Base-by-base conservation (phyloP, 495 filamentous ascomycete genomes). In the Immersiella caudata region DNA sequence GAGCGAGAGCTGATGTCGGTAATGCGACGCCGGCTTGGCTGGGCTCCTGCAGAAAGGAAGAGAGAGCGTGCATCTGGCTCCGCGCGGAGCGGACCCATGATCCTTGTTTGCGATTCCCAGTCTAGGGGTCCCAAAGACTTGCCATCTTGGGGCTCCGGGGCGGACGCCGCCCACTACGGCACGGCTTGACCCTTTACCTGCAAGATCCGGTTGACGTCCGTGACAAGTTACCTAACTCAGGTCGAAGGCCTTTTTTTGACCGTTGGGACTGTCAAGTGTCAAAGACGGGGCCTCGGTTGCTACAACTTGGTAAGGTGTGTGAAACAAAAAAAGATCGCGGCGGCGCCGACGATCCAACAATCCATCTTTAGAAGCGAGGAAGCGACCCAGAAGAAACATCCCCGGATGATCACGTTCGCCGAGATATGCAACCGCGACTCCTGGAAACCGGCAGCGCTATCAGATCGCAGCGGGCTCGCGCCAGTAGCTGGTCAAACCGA, bases 21-120 rank as follows among this genome's bases (percentile, higher is more conserved):
- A 67, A 65, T 65, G 63, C 65, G 57, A 56, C 64, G 56, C 70
- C 67, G 70, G 67, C 60, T 69, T 69, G 64, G 70, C 67, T 65
- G 29, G 59, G 60, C 25, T 46, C n/a, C 36, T 51, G 14, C 60
- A 35, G 60, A 24, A 54, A 25, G 61, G 46, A 59, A 22, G 21
- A 63, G 12, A 59, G 21, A 27, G 50, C 6, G 5, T 67, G 49
- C 62, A 46, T 46, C 27, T 50, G 33, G 52, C 29, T 35, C 57
- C 6, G 46, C 40, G n/a, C 46, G 20, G 36, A 51, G 33, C 12
- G 14, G 35, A 58, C 16, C 55, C 67, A 46, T 64, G 64, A 69
- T 69, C 70, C 67, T 12, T 71, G 69, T 40, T n/a, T 16, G 27
- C 51, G 64, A 66, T 27, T 49, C 36, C 46, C 40, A 61, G 51